phyloP scores from a whole-genome alignment of 2,329 filamentous ascomycete genomes.

The Endocalyx cinctus region DNA sequence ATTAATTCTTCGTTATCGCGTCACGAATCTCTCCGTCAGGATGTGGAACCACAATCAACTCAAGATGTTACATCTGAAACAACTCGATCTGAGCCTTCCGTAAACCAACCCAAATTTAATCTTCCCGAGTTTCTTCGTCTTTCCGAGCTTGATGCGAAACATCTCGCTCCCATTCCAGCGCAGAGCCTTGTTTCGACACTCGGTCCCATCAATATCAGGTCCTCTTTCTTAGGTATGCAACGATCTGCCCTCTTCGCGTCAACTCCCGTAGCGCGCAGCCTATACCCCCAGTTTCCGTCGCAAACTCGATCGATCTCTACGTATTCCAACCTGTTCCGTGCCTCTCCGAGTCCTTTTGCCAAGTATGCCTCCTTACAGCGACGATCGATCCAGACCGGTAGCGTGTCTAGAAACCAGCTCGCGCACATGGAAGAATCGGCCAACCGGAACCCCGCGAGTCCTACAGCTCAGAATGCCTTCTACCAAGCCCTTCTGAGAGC shows the following conservation, averaged over 20 bases:
- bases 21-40: constrained; percentile 2
- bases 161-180: constrained; percentile 8
- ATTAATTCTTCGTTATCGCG: constrained; percentile 1
- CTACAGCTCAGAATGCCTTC: constrained; percentile 86
- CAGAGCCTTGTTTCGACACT: constrained; percentile 15
- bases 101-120: constrained; percentile 13
- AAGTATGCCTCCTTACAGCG: constrained; percentile 18
- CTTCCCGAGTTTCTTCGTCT: constrained; percentile 32
- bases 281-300: constrained; percentile 15
- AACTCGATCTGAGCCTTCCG: constrained; percentile 8
- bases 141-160: constrained; percentile 14
- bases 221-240: constrained; percentile 26
- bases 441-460: constrained; percentile 85
- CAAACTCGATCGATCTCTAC: constrained; percentile 24
- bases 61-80: too few relatives aligned
- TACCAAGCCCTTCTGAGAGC: constrained; percentile 87
- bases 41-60: constrained; percentile 6
- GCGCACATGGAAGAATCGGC: constrained; percentile 86
- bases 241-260: constrained; percentile 23
- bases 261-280: constrained; percentile 21
- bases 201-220: constrained; percentile 26
- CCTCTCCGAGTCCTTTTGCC: constrained; percentile 11
- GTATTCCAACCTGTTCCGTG: constrained; percentile 13
- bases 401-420: constrained; percentile 60
- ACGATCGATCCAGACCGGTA: constrained; percentile 40